Conservation (phyloP, 75 land plant species). For the Cryptomeria japonica region DNA sequence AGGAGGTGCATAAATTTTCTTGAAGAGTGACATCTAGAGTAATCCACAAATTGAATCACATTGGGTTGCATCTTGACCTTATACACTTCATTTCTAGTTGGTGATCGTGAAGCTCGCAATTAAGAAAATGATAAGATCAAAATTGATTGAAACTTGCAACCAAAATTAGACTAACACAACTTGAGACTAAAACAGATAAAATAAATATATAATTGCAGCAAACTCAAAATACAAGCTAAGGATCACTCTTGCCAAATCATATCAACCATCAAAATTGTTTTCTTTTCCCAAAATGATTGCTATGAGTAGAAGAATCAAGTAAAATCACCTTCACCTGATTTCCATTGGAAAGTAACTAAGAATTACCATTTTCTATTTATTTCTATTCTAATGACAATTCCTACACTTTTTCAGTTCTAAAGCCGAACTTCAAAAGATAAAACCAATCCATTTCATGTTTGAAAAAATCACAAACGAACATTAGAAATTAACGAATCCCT, state of each 20-base stretch:
- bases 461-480: background rate
- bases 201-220: background rate
- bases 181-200: too few relatives aligned
- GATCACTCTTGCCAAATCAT: background rate
- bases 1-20: too few relatives aligned
- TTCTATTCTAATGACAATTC: background rate
- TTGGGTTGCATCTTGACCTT: too few relatives aligned
- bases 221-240: background rate
- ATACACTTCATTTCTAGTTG: too few relatives aligned
- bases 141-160: too few relatives aligned
- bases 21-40: too few relatives aligned
- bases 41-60: too few relatives aligned
- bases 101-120: too few relatives aligned
- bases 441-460: background rate
- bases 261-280: background rate
- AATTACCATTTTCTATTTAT: background rate
- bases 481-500: background rate
- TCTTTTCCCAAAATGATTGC: background rate
- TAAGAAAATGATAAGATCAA: too few relatives aligned
- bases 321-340: background rate
- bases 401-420: background rate
- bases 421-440: too few relatives aligned
- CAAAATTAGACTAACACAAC: too few relatives aligned
- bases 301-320: background rate
- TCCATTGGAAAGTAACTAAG: background rate